Evolutionary conservation across 2,329 filamentous ascomycete genomes (phyloP).

Genomic region (Basipetospora chlamydospora): DNA sequence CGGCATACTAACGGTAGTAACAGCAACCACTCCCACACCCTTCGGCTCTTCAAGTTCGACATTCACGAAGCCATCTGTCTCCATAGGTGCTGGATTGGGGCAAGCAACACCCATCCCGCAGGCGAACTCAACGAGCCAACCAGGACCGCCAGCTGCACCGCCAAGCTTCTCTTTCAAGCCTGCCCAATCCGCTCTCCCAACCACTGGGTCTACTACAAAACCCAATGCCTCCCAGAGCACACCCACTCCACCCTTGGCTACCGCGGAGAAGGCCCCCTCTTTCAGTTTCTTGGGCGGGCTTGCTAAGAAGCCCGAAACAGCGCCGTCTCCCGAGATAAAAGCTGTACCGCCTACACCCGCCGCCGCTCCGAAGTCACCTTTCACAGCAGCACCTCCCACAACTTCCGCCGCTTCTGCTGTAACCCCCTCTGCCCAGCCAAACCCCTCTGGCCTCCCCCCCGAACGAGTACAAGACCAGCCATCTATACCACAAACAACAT

Average conservation of each 20-base stretch:
- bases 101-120: too few relatives aligned
- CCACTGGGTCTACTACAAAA: too few relatives aligned
- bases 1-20: too few relatives aligned
- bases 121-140: too few relatives aligned
- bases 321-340: constrained; percentile 6
- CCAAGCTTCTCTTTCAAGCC: constrained; percentile 1
- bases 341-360: constrained; percentile 9
- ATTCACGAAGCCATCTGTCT: not conserved
- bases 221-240: not conserved
- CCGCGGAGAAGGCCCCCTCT: not conserved
- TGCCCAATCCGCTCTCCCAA: not conserved
- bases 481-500: constrained; percentile 11
- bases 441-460: constrained; percentile 6
- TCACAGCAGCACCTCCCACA: too few relatives aligned
- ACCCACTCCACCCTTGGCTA: not conserved
- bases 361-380: too few relatives aligned
- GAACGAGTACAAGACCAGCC: constrained; percentile 6
- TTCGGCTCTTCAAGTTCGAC: too few relatives aligned
- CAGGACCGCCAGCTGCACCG: not conserved
- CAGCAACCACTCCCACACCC: too few relatives aligned
- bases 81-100: too few relatives aligned
- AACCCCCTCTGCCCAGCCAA: too few relatives aligned
- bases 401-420: too few relatives aligned
- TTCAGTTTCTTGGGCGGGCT: constrained; percentile 1
- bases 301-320: not conserved